Evolutionary conservation across 106 monocot genomes (phyloP).

Genomic region (Ottelia alismoides): DNA sequence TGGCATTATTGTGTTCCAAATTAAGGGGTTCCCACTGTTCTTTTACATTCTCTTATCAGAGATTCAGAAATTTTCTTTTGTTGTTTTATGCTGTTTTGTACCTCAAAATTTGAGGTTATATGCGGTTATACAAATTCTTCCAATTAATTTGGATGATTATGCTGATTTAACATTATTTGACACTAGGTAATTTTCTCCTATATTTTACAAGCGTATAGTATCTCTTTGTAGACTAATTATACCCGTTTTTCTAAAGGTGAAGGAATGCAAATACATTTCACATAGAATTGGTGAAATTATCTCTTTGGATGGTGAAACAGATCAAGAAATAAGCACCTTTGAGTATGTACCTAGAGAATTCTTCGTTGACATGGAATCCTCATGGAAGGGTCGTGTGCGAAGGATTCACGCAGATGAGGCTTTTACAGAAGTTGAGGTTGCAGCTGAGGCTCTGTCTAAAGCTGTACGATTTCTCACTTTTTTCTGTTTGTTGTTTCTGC

Average conservation of each 20-base stretch:
- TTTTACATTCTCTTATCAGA: no score
- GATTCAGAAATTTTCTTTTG: no score
- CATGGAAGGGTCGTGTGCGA: constrained; percentile 89
- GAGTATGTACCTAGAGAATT: constrained; percentile 63
- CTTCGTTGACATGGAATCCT: constrained; percentile 84
- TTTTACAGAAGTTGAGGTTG: constrained; percentile 64
- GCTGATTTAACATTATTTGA: no score
- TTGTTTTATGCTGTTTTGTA: no score
- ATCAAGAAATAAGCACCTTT: constrained; percentile 57
- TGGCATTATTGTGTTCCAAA: no score
- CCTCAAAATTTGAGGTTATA: no score
- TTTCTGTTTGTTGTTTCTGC: no score
- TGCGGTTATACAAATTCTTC: no score
- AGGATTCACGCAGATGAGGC: constrained; percentile 76
- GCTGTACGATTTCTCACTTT: constrained; percentile 29
- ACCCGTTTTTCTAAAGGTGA: constrained; percentile 36
- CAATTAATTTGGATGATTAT: no score
- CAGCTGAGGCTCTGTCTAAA: constrained; percentile 47
- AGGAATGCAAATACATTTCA: constrained; percentile 67
- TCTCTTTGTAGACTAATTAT: background rate
- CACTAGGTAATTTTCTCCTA: background rate
- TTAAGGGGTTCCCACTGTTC: no score
- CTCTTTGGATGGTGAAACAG: constrained; percentile 55
- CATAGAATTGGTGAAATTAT: constrained; percentile 75
- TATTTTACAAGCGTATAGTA: background rate